Conservation (phyloP, 1,284 basidiomycete species). For the Malassezia pachydermatis region DNA sequence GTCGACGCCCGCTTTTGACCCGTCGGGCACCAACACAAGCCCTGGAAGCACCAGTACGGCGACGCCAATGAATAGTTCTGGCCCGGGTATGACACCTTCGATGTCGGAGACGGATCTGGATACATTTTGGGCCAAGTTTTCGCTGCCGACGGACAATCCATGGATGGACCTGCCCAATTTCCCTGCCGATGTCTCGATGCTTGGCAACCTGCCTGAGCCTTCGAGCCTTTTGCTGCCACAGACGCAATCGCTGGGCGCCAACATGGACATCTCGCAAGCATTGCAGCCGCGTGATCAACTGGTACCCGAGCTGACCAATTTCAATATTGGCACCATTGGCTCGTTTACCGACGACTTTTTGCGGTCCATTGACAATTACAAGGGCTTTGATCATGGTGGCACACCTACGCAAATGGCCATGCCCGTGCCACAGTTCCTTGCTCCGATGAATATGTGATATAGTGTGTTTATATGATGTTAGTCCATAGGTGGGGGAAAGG, state of each 20-base stretch:
- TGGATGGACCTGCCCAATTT: neutral
- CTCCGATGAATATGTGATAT: too few species aligned
- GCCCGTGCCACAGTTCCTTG: too few species aligned
- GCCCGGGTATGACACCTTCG: neutral
- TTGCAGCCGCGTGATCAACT: neutral
- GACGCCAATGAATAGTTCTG: neutral
- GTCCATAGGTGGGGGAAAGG: too few species aligned
- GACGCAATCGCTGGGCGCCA: neutral
- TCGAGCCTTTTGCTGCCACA: constrained; percentile 1
- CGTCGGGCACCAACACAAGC: neutral
- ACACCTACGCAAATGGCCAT: too few species aligned
- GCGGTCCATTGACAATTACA: constrained; percentile 6
- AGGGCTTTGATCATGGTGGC: too few species aligned
- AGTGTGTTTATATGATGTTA: too few species aligned
- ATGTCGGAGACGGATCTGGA: constrained; percentile 1
- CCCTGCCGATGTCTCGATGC: neutral
- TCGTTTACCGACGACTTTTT: constrained; percentile 13
- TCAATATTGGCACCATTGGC: constrained; percentile 1
- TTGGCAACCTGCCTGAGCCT: neutral
- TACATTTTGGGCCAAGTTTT: constrained; percentile 17
- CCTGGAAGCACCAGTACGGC: too few species aligned
- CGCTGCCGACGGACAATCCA: neutral
- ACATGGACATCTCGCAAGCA: neutral
- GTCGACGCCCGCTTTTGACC: neutral
- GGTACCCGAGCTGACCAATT: neutral